Conservation (phyloP, 768 basidiomycete genomes). For the Tubosaeta brunneosetosa region DNA sequence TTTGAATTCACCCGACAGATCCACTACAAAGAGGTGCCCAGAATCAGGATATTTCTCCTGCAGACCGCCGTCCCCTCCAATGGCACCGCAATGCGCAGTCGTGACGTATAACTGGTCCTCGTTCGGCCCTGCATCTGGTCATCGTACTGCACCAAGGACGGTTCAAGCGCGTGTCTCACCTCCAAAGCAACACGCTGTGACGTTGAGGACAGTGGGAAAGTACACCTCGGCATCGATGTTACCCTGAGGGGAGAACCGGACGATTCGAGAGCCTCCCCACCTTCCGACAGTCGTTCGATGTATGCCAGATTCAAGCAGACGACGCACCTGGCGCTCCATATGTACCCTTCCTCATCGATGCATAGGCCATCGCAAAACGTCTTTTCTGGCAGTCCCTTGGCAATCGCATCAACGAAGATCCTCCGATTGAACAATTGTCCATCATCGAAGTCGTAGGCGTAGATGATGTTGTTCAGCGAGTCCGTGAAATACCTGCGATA, state of each 20-base stretch:
- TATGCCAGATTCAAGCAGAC: conserved; percentile 18
- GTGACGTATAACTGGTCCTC: conserved; percentile 60
- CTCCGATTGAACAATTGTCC: conserved; percentile 56
- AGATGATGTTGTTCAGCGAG: conserved; percentile 60
- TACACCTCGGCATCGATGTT: conserved; percentile 49
- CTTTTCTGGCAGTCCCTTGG: conserved; percentile 44
- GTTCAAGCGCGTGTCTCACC: conserved; percentile 12
- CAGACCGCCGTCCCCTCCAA: conserved; percentile 45
- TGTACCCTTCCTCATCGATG: conserved; percentile 54
- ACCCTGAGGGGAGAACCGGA: conserved; percentile 53
- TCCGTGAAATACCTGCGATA: conserved; percentile 64
- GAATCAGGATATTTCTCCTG: conserved; percentile 33
- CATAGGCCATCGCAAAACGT: conserved; percentile 65
- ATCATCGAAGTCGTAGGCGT: conserved; percentile 49
- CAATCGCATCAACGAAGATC: conserved; percentile 52
- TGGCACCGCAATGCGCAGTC: conserved; percentile 52
- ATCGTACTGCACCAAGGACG: neutral
- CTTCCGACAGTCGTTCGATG: conserved; percentile 28
- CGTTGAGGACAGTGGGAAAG: conserved; percentile 58
- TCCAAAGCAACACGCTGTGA: conserved; percentile 69
- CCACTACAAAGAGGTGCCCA: conserved; percentile 32
- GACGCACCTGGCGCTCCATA: conserved; percentile 57
- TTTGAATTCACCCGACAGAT: conserved; percentile 24
- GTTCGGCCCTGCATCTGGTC: conserved; percentile 41
- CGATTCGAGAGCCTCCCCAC: conserved; percentile 60